A percentile compares a stretch with the other conserved stretches of the same genome.
Conservation (phyloP, 1,139 yeast species). For the Geotrichum carabidarum region DNA sequence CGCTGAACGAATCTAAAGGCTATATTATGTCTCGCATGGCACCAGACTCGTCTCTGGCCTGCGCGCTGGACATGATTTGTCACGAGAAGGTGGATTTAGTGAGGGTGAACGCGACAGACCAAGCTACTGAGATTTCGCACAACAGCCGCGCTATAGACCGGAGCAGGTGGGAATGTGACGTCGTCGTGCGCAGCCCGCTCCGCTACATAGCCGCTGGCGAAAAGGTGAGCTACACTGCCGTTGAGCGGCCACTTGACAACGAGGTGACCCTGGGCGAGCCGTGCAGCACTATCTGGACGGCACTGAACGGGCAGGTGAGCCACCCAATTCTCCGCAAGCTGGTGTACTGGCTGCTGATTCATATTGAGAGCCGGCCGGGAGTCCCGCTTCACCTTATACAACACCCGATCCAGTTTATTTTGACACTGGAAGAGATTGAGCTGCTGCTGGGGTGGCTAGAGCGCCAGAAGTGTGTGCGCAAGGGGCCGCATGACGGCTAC, state of each 20-base stretch:
- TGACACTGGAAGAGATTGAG: constrained; percentile 48
- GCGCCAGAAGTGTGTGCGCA: constrained; percentile 41
- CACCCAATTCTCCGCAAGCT: constrained; percentile 55
- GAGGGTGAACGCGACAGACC: constrained; percentile 51
- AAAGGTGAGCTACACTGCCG: neutral
- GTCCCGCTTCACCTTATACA: constrained; percentile 41
- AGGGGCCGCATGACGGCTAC: constrained; percentile 46
- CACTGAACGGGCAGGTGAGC: constrained; percentile 57
- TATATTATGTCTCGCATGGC: constrained; percentile 55
- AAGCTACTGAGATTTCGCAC: constrained; percentile 47
- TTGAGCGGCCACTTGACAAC: constrained; percentile 15
- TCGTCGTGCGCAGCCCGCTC: constrained; percentile 32
- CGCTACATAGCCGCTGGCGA: constrained; percentile 18
- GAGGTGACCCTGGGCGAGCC: constrained; percentile 54
- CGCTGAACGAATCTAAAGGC: constrained; percentile 46
- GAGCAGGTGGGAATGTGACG: constrained; percentile 59
- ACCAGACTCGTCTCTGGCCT: constrained; percentile 53
- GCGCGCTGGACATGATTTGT: constrained; percentile 48
- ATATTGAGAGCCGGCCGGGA: constrained; percentile 53
- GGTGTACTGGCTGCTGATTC: constrained; percentile 51
- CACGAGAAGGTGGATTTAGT: constrained; percentile 40
- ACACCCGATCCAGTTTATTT: constrained; percentile 40
- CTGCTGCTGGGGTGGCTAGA: constrained; percentile 56
- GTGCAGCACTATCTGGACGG: constrained; percentile 70
- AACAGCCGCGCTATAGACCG: constrained; percentile 60